Evolutionary conservation across 768 basidiomycete genomes (phyloP), one percentile per base, ranked within the genome.

Genomic region (Sporobolomyces pararoseus): DNA sequence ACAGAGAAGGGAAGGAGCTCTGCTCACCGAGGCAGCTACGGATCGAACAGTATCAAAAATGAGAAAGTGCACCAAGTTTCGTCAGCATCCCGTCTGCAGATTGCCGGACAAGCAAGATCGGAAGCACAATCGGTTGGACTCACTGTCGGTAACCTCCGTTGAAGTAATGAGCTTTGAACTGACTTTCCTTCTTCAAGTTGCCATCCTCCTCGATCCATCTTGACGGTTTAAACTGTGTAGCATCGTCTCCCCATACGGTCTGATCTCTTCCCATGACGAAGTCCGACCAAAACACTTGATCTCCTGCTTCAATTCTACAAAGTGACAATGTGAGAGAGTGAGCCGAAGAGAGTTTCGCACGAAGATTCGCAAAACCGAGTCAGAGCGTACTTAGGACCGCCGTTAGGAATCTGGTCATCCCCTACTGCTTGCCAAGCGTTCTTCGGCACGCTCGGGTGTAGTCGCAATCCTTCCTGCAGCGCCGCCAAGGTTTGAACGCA

Each of bases 131-230:
- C n/a, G n/a, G n/a, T n/a, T 23, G 21, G 7, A 60, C 39, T 23
- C 51, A 67, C 29, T 68, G 51, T 7, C 71, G 71, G 34, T 54
- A 57, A 0, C 71, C 71, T 1, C 59, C 66, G 37, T 72, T 72
- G 67, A 72, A 72, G 14, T 27, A 61, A 29, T 72, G 71, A 23
- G 39, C 47, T 27, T 58, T 65, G 52, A 47, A 72, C 34, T 65
- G 63, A 3, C 16, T n/a, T 29, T 65, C 58, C 52, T 65, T 65
- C 31, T 39, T 39, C 29, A 72, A 31, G 13, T 39, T 7, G 14
- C 71, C 66, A 0, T 59, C 25, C 10, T 32, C 25, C 7, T 63
- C 64, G 39, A 72, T 37, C 66, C 66, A 72, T 0, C 71, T 25
- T 23, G 47, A 46, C 17, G 71, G 71, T 27, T 52, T 57, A 54